Percentiles rank a stretch among this genome's conserved stretches.
phyloP scores from a whole-genome alignment of 2,329 filamentous ascomycete species.

The Aspergillus candidus region DNA sequence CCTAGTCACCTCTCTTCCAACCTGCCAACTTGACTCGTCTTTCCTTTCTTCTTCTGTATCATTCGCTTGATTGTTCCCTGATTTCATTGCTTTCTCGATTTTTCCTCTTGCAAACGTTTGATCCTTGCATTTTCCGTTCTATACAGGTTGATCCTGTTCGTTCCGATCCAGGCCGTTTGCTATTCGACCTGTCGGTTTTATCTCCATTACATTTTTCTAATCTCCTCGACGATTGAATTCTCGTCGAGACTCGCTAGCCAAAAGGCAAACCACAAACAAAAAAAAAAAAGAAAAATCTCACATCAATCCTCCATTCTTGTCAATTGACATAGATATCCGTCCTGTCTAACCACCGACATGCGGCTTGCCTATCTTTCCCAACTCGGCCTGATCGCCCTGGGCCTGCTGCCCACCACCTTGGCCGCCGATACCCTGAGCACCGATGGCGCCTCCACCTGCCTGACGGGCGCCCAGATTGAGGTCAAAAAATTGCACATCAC shows the following conservation, averaged over 20 bases:
- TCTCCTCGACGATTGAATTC: too few relatives aligned
- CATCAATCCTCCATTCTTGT: conserved; percentile 3
- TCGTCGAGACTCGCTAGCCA: too few relatives aligned
- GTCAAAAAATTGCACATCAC: conserved; percentile 69
- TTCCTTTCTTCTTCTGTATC: neutral
- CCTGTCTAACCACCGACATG: conserved; percentile 15
- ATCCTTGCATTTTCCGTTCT: conserved; percentile 8
- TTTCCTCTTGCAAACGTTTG: neutral
- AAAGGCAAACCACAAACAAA: too few relatives aligned
- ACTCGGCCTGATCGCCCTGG: conserved; percentile 22
- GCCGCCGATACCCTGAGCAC: conserved; percentile 72
- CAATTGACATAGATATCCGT: neutral
- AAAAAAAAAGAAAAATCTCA: too few relatives aligned
- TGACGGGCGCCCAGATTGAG: conserved; percentile 52
- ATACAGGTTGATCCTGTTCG: conserved; percentile 26
- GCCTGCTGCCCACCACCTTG: conserved; percentile 41
- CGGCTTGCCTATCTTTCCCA: conserved; percentile 15
- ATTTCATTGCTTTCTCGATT: neutral
- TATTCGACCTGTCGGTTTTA: neutral
- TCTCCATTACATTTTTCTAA: neutral
- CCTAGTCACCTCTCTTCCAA: too few relatives aligned
- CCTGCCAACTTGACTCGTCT: neutral
- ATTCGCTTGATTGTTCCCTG: conserved; percentile 1
- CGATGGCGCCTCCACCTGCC: conserved; percentile 70
- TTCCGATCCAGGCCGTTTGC: conserved; percentile 6